Percentiles rank a stretch among this genome's conserved stretches.
Evolutionary conservation across 1,139 yeast species (phyloP).

Genomic region (Candida albicans): DNA sequence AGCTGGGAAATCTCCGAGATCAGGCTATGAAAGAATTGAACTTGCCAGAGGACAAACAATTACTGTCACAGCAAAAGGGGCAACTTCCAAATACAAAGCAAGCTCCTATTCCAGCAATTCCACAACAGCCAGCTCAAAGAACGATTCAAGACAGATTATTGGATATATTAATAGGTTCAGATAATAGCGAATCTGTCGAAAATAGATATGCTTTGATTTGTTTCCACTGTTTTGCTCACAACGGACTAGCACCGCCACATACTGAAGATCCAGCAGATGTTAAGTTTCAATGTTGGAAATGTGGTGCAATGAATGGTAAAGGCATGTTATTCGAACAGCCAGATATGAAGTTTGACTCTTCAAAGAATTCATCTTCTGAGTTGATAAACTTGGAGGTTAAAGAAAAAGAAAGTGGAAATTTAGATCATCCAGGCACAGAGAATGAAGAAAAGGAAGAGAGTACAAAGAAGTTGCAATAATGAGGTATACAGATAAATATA

Average conservation of each 20-base stretch:
- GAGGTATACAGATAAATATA: too few species aligned
- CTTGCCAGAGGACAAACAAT: constrained; percentile 4
- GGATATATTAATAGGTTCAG: constrained; percentile 67
- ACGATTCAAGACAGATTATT: constrained; percentile 45
- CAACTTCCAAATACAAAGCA: constrained; percentile 2
- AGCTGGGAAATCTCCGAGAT: constrained; percentile 5
- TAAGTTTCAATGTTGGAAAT: constrained; percentile 68
- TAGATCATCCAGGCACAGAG: not conserved
- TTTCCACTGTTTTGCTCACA: constrained; percentile 60
- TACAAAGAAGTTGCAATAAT: not conserved
- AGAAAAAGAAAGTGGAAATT: not conserved
- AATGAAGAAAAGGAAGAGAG: not conserved
- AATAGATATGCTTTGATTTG: constrained; percentile 76
- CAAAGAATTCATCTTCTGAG: not conserved
- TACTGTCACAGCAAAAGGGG: not conserved
- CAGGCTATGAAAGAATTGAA: constrained; percentile 15
- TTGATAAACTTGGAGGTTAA: not conserved
- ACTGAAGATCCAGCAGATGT: constrained; percentile 52
- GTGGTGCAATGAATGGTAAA: constrained; percentile 60
- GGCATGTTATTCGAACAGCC: constrained; percentile 14
- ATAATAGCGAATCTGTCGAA: constrained; percentile 61
- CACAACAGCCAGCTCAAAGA: constrained; percentile 13
- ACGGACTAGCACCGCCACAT: constrained; percentile 83
- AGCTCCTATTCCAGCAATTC: not conserved
- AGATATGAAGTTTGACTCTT: not conserved